Evolutionary conservation across 805 yeast species (phyloP), one percentile per base, ranked within the genome.

Genomic region (Blastobotrys mokoenaii): DNA sequence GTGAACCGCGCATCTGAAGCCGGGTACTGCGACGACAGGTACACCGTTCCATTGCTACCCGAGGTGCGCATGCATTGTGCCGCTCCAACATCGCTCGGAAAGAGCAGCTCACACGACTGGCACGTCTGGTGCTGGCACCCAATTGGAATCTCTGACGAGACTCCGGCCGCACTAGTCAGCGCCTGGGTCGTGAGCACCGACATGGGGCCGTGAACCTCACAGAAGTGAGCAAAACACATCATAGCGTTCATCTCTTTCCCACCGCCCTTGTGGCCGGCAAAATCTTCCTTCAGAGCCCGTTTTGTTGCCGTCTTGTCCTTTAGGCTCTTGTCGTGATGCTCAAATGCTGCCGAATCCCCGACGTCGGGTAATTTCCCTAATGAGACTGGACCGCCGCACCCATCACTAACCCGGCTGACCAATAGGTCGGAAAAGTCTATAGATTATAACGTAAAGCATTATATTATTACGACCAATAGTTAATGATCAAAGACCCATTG

Each of bases 191-290:
- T 59, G 37, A 59, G 35, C 10, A 59, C 46, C 25, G 59, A 48
- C 0, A 58, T 55, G 11, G 63, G 63, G 34, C 63, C 63, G 29
- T 59, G 63, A 18, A 53, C 15, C 45, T 59, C 63, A 40, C 63
- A 59, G 43, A 59, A 59, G 41, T 59, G 63, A 27, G 56, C 52
- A 30, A 59, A 49, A 38, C 60, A 58, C 17, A 58, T 40, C 62
- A 34, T 20, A 18, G 27, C 12, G 14, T 11, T 32, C 34, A 31
- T 20, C 16, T 31, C 27, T 22, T 22, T 8, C 8, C 27, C 27
- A 22, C 27, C 27, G 27, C 27, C 27, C 27, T 22, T 22, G 7
- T 22, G 27, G 27, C 27, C 27, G 27, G 27, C 27, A 22, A 22
- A 22, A 8, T 22, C 27, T 22, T 22, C 8, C 27, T 4, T 22